Conservation (phyloP, 257 asterid species). For the Coffea canephora region DNA sequence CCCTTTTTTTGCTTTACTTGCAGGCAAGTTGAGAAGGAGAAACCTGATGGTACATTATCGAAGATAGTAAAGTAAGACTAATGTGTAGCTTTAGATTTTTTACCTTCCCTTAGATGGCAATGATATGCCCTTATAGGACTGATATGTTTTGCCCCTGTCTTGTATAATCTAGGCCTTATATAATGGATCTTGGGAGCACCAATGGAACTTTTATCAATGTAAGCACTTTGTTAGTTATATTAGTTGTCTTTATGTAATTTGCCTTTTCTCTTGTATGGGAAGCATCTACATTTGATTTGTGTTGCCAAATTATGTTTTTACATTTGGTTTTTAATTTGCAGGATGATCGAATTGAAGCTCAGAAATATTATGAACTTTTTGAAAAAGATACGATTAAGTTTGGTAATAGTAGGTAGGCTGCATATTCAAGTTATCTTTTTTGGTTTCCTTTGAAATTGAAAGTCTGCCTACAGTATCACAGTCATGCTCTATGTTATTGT, state of each 20-base stretch:
- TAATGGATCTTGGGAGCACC: conserved; percentile 99
- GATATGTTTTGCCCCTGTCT: conserved; percentile 7
- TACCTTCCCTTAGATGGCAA: conserved; percentile 17
- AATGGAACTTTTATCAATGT: conserved; percentile 89
- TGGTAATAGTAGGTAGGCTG: conserved; percentile 90
- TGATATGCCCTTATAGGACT: conserved; percentile 19
- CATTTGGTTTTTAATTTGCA: conserved; percentile 32
- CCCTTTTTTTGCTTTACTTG: conserved; percentile 20
- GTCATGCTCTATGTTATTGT: background rate
- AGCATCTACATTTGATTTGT: background rate
- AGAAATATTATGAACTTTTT: conserved; percentile 78
- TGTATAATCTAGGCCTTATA: conserved; percentile 64
- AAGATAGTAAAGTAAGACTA: conserved; percentile 68
- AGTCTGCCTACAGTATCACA: background rate
- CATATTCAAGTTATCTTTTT: background rate
- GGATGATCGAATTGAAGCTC: conserved; percentile 77
- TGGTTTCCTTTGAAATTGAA: conserved; percentile 1
- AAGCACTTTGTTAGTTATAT: conserved; percentile 30
- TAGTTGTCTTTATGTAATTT: background rate
- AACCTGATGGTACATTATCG: conserved; percentile 65
- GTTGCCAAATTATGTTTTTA: conserved; percentile 6
- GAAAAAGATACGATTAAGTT: conserved; percentile 90
- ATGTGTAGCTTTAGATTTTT: conserved; percentile 6
- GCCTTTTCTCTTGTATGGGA: conserved; percentile 12
- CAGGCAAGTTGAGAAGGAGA: conserved; percentile 93